Evolutionary conservation across 257 asterid genomes (phyloP).

Genomic region (Gentiana macrophylla): DNA sequence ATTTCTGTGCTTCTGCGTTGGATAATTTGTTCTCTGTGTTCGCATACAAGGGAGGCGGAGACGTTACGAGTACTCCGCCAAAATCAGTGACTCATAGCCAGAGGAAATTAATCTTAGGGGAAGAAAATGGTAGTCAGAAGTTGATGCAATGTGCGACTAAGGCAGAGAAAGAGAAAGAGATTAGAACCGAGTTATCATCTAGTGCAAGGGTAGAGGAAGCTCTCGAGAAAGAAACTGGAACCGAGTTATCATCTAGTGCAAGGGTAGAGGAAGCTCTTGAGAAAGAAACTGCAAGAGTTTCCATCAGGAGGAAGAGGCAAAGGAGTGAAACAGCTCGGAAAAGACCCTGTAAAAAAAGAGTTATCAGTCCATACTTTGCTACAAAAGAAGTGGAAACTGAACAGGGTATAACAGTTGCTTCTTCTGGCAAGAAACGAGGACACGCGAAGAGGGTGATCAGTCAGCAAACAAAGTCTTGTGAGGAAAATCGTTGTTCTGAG

Average conservation of each 20-base stretch:
- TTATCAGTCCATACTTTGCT: conserved; percentile 7
- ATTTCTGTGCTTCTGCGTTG: background rate
- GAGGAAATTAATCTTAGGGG: background rate
- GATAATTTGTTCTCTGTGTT: conserved; percentile 17
- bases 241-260: background rate
- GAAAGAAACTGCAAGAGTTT: background rate
- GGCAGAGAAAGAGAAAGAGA: background rate
- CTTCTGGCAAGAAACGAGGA: conserved; percentile 24
- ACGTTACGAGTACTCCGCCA: background rate
- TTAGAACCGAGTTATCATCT: background rate
- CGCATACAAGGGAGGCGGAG: conserved; percentile 11
- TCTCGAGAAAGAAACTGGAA: background rate
- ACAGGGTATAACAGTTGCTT: conserved; percentile 17
- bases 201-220: background rate
- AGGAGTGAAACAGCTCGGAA: background rate
- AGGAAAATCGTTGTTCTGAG: conserved; percentile 1
- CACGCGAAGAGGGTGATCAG: conserved; percentile 5
- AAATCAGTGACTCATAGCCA: background rate
- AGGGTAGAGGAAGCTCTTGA: background rate
- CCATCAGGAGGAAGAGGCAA: conserved; percentile 1
- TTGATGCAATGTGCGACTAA: background rate
- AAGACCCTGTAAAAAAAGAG: background rate
- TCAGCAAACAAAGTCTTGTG: background rate
- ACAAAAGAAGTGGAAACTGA: conserved; percentile 8
- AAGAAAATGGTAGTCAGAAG: background rate